These are phyloP conservation scores for Cicer arietinum DNA, from an alignment of 306 rosid species.

Conservation along the genomic window DNA sequence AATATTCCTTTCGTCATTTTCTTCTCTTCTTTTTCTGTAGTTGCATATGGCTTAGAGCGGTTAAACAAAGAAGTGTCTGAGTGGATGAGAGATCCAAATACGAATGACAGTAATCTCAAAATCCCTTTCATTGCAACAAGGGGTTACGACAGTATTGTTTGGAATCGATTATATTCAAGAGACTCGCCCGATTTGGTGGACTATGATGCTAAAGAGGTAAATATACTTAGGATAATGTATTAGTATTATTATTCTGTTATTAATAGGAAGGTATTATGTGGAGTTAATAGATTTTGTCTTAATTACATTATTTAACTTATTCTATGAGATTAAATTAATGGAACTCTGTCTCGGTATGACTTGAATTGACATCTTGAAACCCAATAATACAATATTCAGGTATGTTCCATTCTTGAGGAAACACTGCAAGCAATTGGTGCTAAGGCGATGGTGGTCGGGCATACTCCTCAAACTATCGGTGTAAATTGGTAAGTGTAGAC, in stretches of 20 bases:
- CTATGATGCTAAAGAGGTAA: conserved; percentile 71
- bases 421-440: conserved; percentile 87
- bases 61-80: conserved; percentile 85
- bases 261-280: background rate
- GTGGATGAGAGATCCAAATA: conserved; percentile 81
- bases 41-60: conserved; percentile 83
- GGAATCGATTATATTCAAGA: conserved; percentile 94
- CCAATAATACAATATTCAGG: conserved; percentile 52
- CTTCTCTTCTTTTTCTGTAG: conserved; percentile 49
- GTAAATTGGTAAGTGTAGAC: conserved; percentile 72
- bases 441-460: conserved; percentile 96
- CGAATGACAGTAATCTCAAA: conserved; percentile 45
- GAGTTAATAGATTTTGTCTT: background rate
- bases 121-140: conserved; percentile 86
- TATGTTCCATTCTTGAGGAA: conserved; percentile 73
- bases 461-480: conserved; percentile 92
- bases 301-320: conserved; percentile 10
- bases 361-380: conserved; percentile 40
- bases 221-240: conserved; percentile 29
- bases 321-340: conserved; percentile 10
- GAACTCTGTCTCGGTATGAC: conserved; percentile 28
- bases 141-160: conserved; percentile 94
- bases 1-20: conserved; percentile 26
- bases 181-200: conserved; percentile 66
- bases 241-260: background rate